Evolutionary conservation across 2,329 filamentous ascomycete species (phyloP).

Genomic region (Ilyonectria mors-panacis): DNA sequence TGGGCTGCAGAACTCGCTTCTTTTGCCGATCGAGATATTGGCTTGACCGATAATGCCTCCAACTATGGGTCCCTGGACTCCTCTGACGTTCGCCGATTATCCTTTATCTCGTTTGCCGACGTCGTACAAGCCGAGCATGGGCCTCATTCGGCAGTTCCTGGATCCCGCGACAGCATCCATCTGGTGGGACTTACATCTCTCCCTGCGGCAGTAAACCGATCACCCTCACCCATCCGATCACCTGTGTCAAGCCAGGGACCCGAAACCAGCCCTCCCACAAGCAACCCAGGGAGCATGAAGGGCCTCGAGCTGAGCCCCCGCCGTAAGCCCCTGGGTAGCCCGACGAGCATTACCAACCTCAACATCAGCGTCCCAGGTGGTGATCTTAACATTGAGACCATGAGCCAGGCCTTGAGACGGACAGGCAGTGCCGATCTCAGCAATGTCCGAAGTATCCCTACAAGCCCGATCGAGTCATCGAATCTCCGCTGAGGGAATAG

Average conservation of each 20-base stretch:
- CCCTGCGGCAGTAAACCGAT: slow-evolving; percentile 71
- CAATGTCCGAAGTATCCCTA: slow-evolving; percentile 68
- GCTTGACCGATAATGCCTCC: slow-evolving; percentile 73
- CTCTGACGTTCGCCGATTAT: slow-evolving; percentile 84
- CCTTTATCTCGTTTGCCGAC: slow-evolving; percentile 97
- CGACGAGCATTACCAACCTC: slow-evolving; percentile 68
- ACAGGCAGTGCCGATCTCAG: slow-evolving; percentile 87
- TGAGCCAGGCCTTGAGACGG: slow-evolving; percentile 89
- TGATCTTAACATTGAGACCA: slow-evolving; percentile 92
- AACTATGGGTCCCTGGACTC: slow-evolving; percentile 84
- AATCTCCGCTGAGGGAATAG: slow-evolving; percentile 46
- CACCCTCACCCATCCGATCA: slow-evolving; percentile 85
- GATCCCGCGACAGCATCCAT: slow-evolving; percentile 79
- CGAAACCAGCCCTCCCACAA: slow-evolving; percentile 81
- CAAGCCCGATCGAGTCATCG: slow-evolving; percentile 68
- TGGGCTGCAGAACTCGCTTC: slow-evolving; percentile 73
- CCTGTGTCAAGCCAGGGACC: slow-evolving; percentile 80
- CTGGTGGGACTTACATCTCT: slow-evolving; percentile 77
- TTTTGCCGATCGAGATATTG: slow-evolving; percentile 62
- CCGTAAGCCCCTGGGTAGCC: slow-evolving; percentile 74
- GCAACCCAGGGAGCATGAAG: slow-evolving; percentile 81
- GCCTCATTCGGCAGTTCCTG: slow-evolving; percentile 63
- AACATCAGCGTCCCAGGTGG: slow-evolving; percentile 57
- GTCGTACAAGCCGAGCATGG: slow-evolving; percentile 90
- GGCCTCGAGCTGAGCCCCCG: slow-evolving; percentile 79